phyloP scores from a whole-genome alignment of 495 filamentous ascomycete genomes.

The Aspergillus leporis region DNA sequence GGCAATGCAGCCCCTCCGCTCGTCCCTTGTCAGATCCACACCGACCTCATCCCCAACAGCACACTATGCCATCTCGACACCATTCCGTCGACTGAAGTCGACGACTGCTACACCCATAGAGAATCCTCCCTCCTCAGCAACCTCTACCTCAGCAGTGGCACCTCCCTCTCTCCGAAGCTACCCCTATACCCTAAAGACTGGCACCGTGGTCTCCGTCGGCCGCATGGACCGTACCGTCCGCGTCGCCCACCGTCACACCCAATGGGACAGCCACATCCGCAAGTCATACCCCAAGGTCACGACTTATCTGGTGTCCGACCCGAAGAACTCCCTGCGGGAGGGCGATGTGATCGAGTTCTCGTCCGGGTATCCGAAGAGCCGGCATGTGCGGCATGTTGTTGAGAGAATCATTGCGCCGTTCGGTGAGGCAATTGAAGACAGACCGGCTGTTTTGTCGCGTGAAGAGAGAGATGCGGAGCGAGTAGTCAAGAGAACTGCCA shows the following conservation, averaged over 20 bases:
- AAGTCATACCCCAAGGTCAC: slow-evolving; percentile 45
- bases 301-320: slow-evolving; percentile 69
- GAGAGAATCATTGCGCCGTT: slow-evolving; percentile 76
- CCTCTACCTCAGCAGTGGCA: slow-evolving; percentile 9
- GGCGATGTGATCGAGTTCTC: slow-evolving; percentile 83
- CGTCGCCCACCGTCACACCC: slow-evolving; percentile 36
- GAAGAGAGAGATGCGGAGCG: slow-evolving; percentile 58
- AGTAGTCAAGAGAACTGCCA: slow-evolving; percentile 47
- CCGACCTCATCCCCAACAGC: slow-evolving; percentile 26
- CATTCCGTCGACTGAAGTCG: slow-evolving; percentile 21
- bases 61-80: slow-evolving; percentile 13
- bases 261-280: slow-evolving; percentile 40
- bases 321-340: slow-evolving; percentile 65
- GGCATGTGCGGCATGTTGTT: slow-evolving; percentile 72
- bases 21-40: slow-evolving; percentile 31
- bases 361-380: slow-evolving; percentile 62
- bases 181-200: slow-evolving; percentile 39
- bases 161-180: slow-evolving; percentile 40
- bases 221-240: slow-evolving; percentile 47
- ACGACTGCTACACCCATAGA: slow-evolving; percentile 17
- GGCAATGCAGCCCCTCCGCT: slow-evolving; percentile 38
- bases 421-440: slow-evolving; percentile 58
- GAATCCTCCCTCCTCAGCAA: slow-evolving; percentile 12
- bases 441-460: slow-evolving; percentile 63
- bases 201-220: slow-evolving; percentile 48